Percentiles rank a stretch among this genome's conserved stretches.
Conservation (phyloP, 495 filamentous ascomycete species). For the Halenospora varia region DNA sequence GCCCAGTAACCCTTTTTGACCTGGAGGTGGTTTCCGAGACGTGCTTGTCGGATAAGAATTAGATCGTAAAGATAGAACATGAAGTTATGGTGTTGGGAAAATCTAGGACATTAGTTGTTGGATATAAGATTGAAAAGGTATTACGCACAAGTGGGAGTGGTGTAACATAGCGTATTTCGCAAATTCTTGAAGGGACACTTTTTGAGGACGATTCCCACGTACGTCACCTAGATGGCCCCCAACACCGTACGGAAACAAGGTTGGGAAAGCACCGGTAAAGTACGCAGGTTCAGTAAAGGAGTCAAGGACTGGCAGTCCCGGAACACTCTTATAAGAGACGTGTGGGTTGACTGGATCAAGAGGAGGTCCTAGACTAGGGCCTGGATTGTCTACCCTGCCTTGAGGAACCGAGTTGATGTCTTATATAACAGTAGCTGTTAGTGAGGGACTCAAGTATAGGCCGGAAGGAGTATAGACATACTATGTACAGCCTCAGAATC, state of each 20-base stretch:
- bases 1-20: slow-evolving; percentile 16
- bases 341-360: slow-evolving; percentile 1
- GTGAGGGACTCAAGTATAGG: too few species aligned
- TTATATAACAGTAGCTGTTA: too few species aligned
- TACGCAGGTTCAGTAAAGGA: slow-evolving; percentile 7
- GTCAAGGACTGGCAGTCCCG: background rate
- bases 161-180: slow-evolving; percentile 12
- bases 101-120: background rate
- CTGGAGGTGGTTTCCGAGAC: slow-evolving; percentile 7
- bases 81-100: slow-evolving; percentile 14
- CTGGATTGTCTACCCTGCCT: too few species aligned
- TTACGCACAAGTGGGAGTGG: slow-evolving; percentile 10
- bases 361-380: too few species aligned
- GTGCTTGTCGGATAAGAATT: background rate
- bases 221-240: slow-evolving; percentile 13
- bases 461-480: too few species aligned
- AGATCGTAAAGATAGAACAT: background rate
- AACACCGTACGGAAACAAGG: slow-evolving; percentile 9
- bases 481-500: too few species aligned
- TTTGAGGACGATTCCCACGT: background rate
- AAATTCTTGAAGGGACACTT: slow-evolving; percentile 4
- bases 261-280: slow-evolving; percentile 13
- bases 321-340: slow-evolving; percentile 5
- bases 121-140: background rate
- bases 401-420: too few species aligned